Evolutionary conservation across 495 filamentous ascomycete species (phyloP).

Genomic region (Hypoxylon fragiforme): DNA sequence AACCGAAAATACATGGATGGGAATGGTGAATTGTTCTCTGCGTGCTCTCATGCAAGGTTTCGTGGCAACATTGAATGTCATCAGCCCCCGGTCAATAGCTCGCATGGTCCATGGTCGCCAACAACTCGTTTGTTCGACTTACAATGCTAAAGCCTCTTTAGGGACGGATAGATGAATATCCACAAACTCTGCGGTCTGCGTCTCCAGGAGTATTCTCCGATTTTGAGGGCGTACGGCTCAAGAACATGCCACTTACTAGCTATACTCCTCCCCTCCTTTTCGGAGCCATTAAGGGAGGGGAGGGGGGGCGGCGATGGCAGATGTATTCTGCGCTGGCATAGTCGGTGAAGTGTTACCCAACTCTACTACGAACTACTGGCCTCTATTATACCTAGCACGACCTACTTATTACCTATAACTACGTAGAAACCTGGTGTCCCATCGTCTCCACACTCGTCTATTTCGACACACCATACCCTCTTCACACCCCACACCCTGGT

Average conservation of each 20-base stretch:
- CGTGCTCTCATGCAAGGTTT: slow-evolving; percentile 49
- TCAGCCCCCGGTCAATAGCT: slow-evolving; percentile 42
- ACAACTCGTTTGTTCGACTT: slow-evolving; percentile 28
- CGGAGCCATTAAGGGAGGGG: slow-evolving; percentile 6
- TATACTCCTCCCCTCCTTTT: slow-evolving; percentile 25
- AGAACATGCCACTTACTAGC: slow-evolving; percentile 27
- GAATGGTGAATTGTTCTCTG: slow-evolving; percentile 42
- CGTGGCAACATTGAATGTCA: slow-evolving; percentile 46
- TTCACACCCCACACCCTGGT: slow-evolving; percentile 37
- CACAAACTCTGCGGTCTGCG: slow-evolving; percentile 12
- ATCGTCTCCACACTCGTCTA: slow-evolving; percentile 37
- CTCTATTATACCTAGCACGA: slow-evolving; percentile 40
- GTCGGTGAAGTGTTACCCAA: slow-evolving; percentile 34
- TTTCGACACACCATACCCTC: slow-evolving; percentile 34
- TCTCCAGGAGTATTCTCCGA: slow-evolving; percentile 8
- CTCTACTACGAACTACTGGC: slow-evolving; percentile 34
- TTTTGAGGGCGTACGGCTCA: slow-evolving; percentile 14
- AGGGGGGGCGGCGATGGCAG: slow-evolving; percentile 8
- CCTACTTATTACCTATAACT: slow-evolving; percentile 32
- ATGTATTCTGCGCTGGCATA: slow-evolving; percentile 33
- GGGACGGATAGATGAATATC: slow-evolving; percentile 19
- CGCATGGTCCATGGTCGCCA: slow-evolving; percentile 36
- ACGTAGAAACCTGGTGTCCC: slow-evolving; percentile 39
- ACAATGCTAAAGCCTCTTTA: slow-evolving; percentile 14
- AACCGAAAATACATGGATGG: slow-evolving; percentile 31